Base-by-base conservation (phyloP, 1,139 yeast genomes). In the Lodderomyces theae region DNA sequence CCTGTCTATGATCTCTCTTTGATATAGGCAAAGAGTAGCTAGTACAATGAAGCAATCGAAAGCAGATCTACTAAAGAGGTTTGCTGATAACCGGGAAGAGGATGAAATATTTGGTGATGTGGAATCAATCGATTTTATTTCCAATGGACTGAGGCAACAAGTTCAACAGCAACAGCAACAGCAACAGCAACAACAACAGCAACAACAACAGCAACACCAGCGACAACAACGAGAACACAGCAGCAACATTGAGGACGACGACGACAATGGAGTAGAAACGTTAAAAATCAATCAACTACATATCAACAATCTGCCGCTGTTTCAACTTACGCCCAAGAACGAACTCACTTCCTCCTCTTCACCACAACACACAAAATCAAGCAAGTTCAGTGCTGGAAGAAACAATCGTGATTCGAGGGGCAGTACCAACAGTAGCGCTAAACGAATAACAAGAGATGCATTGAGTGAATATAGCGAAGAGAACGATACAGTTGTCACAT, bases 401-500 rank as follows among this genome's bases (percentile, higher is more conserved):
- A n/a, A 4, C 15, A 25, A 25, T n/a, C 9, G 12, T n/a, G 29
- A 6, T 6, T n/a, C 29, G 4, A 25, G 29, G n/a, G 16, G 5
- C 29, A 25, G 29, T 12, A 25, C n/a, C 29, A 28, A n/a, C 10
- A 16, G 18, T 9, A 22, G 40, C 13, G 47, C 40, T 11, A 46
- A 39, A 37, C 40, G 50, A 45, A 39, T 44, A 38, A 39, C 53
- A 35, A 29, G 51, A 41, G 52, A 44, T 33, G 44, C 66, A 4
- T 48, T 66, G 33, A 60, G 67, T 42, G 70, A 66, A 28, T 67
- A 64, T 42, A 64, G 72, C 46, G 73, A 67, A 43, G 72, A 66
- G 42, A 59, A 63, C 31, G 72, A 65, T 22, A 70, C 77, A 1
- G 74, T 69, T 37, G 59, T 63, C 28, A 70, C 76, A 0, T 64